phyloP scores from a whole-genome alignment of 2,329 filamentous ascomycete genomes.

The Didymosphaeria variabile region DNA sequence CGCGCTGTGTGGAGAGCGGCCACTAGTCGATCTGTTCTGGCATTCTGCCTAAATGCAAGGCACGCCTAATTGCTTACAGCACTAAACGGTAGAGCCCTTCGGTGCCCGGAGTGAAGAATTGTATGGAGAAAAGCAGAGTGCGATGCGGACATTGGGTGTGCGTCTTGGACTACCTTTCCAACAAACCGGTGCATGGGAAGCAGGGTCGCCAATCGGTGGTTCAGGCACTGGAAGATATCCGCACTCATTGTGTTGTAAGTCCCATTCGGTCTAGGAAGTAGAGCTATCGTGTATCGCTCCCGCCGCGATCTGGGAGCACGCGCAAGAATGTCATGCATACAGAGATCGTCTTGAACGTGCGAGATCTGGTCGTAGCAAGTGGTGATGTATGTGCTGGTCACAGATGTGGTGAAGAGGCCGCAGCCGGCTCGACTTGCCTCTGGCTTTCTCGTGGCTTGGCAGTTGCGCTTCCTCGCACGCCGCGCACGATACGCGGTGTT shows the following conservation, averaged over 20 bases:
- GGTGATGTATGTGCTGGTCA: no score
- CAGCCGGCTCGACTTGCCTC: neutral
- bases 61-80: conserved; percentile 14
- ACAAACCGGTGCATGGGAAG: neutral
- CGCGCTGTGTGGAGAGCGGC: conserved; percentile 10
- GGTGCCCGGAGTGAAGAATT: neutral
- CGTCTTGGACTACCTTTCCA: neutral
- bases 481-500: neutral
- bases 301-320: no score
- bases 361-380: no score
- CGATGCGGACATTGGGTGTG: neutral
- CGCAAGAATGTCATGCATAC: no score
- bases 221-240: neutral
- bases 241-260: no score
- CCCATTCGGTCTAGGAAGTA: no score
- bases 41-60: conserved; percentile 8
- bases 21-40: conserved; percentile 9
- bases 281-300: no score
- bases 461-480: neutral
- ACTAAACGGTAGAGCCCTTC: neutral
- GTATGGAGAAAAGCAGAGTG: neutral
- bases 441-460: neutral
- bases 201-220: neutral
- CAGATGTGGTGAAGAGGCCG: neutral
- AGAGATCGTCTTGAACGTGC: no score